Base-by-base conservation (phyloP, 345 rosid species). In the Euphorbia pulcherrima region DNA sequence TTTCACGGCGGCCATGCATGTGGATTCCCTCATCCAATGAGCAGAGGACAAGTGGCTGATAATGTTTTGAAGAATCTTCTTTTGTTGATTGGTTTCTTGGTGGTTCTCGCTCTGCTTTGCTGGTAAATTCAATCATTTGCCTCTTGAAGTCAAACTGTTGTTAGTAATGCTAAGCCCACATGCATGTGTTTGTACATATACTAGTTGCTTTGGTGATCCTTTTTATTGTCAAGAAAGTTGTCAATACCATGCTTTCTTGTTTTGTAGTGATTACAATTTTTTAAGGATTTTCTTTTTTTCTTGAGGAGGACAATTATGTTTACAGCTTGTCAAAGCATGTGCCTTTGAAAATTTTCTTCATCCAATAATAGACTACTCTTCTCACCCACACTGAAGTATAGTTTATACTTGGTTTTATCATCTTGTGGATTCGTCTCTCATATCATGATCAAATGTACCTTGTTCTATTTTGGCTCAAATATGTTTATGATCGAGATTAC, bases 1-100 rank as follows among this genome's bases (percentile, higher is more conserved):
- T 84, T 84, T 65, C 90, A 83, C 55, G 90, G 92, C 29, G 84
- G 85, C 26, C 87, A 77, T 71, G 65, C 81, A 10, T 84, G 70
- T 69, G 82, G 84, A 27, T 79, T 77, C 21, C 86, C 82, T 0
- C 79, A 60, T 68, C 69, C 78, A 3, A 46, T 67, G 4, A 68
- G 23, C 24, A 77, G 85, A 33, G 72, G 85, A 8, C 88, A 80
- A 29, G 85, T 77, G n/a, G 84, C 82, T 0, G 96, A 89, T 77
- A 78, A 67, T 8, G 77, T 65, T 60, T 72, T 88, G 79, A 87
- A 86, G 81, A 87, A 81, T 65, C 77, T 87, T 33, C 59, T 87
- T 12, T 0, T 88, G 39, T 23, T 92, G 16, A 72, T 89, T 24
- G 96, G 90, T 8, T 2, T 83, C 60, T 77, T 79, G 53, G 86